Evolutionary conservation across 129 eudicot genomes (phyloP).

Genomic region (Deinandra increscens): DNA sequence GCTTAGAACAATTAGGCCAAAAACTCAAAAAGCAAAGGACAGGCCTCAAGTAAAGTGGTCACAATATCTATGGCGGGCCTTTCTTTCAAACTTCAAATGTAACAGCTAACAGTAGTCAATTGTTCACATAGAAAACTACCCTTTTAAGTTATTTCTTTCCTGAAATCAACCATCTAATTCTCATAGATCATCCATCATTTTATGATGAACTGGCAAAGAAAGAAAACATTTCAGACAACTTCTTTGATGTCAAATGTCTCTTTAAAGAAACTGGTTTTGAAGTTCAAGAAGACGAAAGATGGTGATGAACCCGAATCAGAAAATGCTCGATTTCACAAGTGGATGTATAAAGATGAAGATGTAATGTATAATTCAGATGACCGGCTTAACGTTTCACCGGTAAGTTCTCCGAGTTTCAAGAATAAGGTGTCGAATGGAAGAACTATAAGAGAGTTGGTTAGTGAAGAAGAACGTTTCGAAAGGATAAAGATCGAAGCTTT

Average conservation of each 20-base stretch:
- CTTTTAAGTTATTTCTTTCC: conserved; percentile 1
- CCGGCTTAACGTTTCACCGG: conserved; percentile 25
- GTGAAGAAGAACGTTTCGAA: conserved; percentile 22
- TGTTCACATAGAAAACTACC: conserved; percentile 31
- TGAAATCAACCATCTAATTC: conserved; percentile 8
- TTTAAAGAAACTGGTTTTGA: conserved; percentile 49
- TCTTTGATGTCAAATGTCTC: conserved; percentile 38
- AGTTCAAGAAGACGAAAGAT: conserved; percentile 42
- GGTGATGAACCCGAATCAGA: conserved; percentile 11
- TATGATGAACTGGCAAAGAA: conserved; percentile 32
- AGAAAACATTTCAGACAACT: conserved; percentile 24
- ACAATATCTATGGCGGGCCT: conserved; percentile 83
- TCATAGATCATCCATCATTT: neutral
- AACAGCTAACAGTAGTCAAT: conserved; percentile 27
- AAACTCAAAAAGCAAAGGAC: conserved; percentile 47
- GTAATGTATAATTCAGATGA: conserved; percentile 34
- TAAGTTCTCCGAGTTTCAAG: conserved; percentile 28
- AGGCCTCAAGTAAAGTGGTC: conserved; percentile 53
- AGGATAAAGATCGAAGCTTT: neutral
- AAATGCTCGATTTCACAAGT: neutral
- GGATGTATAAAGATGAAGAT: conserved; percentile 15
- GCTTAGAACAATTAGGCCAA: conserved; percentile 32
- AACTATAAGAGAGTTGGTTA: conserved; percentile 34
- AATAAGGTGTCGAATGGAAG: conserved; percentile 27
- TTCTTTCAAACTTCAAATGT: conserved; percentile 62